phyloP scores from a whole-genome alignment of 192 early-diverging fungal species.

The Diversispora epigaea region DNA sequence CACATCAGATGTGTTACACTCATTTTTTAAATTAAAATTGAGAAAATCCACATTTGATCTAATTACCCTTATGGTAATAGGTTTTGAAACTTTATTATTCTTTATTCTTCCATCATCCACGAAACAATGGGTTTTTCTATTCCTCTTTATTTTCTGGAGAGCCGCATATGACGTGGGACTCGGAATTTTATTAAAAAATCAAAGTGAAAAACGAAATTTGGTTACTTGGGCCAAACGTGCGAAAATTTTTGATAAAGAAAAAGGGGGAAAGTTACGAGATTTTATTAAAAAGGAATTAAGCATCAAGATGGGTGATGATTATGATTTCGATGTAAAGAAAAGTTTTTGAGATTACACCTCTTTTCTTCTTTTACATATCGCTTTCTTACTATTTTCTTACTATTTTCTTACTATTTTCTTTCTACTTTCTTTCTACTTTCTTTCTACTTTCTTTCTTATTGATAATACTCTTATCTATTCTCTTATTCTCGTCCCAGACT shows the following conservation, averaged over 20 bases:
- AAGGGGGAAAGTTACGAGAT: slow-evolving; percentile 46
- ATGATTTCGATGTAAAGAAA: slow-evolving; percentile 76
- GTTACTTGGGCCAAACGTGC: slow-evolving; percentile 69
- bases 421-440: slow-evolving; percentile 11
- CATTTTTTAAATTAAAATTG: slow-evolving; percentile 67
- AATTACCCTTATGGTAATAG: slow-evolving; percentile 64
- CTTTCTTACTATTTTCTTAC: too few relatives aligned
- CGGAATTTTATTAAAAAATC: slow-evolving; percentile 76
- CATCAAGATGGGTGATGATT: slow-evolving; percentile 77
- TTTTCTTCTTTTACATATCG: too few relatives aligned
- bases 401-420: neutral
- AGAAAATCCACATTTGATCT: slow-evolving; percentile 77
- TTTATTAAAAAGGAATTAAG: slow-evolving; percentile 70
- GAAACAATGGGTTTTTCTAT: slow-evolving; percentile 64
- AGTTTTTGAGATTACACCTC: too few relatives aligned
- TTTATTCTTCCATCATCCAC: slow-evolving; percentile 57
- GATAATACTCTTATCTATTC: slow-evolving; percentile 4
- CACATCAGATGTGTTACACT: slow-evolving; percentile 72
- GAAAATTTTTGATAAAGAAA: slow-evolving; percentile 63
- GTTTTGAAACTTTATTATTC: slow-evolving; percentile 64
- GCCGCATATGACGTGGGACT: slow-evolving; percentile 83
- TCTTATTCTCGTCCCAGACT: too few relatives aligned
- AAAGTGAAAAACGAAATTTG: slow-evolving; percentile 73
- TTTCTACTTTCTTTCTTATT: neutral
- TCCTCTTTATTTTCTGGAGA: slow-evolving; percentile 85